Evolutionary conservation across 371 early-diverging fungal species (phyloP).

Genomic region (Mucor racemosus): DNA sequence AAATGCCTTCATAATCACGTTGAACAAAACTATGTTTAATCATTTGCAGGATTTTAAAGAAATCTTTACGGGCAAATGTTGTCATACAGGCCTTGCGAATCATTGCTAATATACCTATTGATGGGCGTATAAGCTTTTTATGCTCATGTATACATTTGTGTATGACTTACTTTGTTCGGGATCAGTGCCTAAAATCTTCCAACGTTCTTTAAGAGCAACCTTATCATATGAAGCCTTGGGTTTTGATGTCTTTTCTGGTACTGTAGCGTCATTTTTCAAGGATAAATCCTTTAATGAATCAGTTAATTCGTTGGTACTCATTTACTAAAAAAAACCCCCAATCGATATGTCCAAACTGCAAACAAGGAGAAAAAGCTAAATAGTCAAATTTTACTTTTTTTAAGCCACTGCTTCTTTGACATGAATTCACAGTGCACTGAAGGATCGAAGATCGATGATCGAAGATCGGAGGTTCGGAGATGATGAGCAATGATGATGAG

Average conservation of each 20-base stretch:
- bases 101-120: conserved; percentile 67
- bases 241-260: neutral
- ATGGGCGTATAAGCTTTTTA: neutral
- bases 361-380: neutral
- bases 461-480: neutral
- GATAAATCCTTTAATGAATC: conserved; percentile 17
- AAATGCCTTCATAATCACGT: conserved; percentile 86
- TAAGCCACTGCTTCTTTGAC: neutral
- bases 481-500: neutral
- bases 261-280: neutral
- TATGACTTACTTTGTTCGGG: conserved; percentile 58
- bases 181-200: conserved; percentile 49
- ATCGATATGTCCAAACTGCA: neutral
- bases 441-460: neutral
- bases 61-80: conserved; percentile 65
- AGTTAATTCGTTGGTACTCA: conserved; percentile 8
- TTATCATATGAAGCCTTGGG: conserved; percentile 34
- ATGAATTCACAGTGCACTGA: neutral
- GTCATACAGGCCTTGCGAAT: conserved; percentile 69
- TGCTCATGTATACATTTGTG: neutral
- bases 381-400: neutral
- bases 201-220: conserved; percentile 38
- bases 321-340: neutral
- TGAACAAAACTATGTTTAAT: conserved; percentile 84
- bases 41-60: conserved; percentile 62